Conservation (phyloP, 2,329 filamentous ascomycete species). For the Hypocreales sp. region DNA sequence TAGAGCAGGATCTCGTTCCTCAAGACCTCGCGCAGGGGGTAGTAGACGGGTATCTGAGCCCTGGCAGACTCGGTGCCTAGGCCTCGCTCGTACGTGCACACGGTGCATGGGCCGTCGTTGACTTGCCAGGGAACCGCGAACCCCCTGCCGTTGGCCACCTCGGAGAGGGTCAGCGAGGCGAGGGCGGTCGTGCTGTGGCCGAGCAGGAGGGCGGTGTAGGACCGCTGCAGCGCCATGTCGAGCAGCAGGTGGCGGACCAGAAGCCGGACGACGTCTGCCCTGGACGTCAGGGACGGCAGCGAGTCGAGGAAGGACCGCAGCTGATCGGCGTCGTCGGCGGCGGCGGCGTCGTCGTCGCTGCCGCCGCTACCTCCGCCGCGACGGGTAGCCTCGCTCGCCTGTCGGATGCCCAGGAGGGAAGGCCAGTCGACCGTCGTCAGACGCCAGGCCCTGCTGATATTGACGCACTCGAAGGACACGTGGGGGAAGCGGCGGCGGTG, state of each 20-base stretch:
- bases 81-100: constrained; percentile 14
- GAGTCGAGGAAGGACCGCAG: constrained; percentile 41
- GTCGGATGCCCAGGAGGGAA: constrained; percentile 17
- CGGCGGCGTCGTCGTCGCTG: too few relatives aligned
- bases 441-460: constrained; percentile 46
- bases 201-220: constrained; percentile 60
- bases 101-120: constrained; percentile 48
- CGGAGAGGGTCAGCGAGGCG: constrained; percentile 70
- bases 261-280: constrained; percentile 55
- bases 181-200: constrained; percentile 79
- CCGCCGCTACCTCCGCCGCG: too few relatives aligned
- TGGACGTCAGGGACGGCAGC: constrained; percentile 60
- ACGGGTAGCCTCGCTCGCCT: too few relatives aligned
- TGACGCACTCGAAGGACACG: constrained; percentile 45
- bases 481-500: constrained; percentile 49
- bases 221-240: constrained; percentile 39
- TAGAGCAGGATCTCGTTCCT: constrained; percentile 66
- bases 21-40: constrained; percentile 73
- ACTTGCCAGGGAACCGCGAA: constrained; percentile 70
- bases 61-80: constrained; percentile 6
- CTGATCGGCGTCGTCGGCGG: constrained; percentile 16
- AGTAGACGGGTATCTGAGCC: constrained; percentile 39
- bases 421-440: constrained; percentile 38
- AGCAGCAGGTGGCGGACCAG: constrained; percentile 60
- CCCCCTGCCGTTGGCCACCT: constrained; percentile 83